Percentiles rank a stretch among this genome's conserved stretches.
phyloP scores from a whole-genome alignment of 1,284 basidiomycete genomes.

The Athelia sp. region DNA sequence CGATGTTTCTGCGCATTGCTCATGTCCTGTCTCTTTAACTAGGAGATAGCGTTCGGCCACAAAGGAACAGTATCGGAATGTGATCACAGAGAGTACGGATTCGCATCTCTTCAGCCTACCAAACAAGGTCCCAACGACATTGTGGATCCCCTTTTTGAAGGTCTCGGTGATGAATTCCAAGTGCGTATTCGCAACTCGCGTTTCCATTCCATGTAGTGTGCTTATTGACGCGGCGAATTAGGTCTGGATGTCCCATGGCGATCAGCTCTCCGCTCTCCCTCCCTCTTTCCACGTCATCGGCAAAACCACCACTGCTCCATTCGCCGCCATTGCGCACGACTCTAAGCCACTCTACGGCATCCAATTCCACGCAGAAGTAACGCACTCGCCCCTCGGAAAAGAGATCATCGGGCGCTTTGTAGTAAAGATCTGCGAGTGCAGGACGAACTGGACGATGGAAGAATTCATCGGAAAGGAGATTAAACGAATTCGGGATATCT shows the following conservation, averaged over 20 bases:
- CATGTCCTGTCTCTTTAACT: conserved; percentile 1
- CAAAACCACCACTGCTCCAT: conserved; percentile 85
- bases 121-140: conserved; percentile 45
- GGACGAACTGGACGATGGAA: conserved; percentile 94
- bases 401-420: conserved; percentile 91
- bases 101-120: conserved; percentile 76
- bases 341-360: conserved; percentile 92
- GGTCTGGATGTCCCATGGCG: conserved; percentile 99
- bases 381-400: conserved; percentile 88
- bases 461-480: conserved; percentile 99
- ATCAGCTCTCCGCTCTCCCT: conserved; percentile 85
- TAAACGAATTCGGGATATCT: conserved; percentile 89
- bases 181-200: conserved; percentile 34
- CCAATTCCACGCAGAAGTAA: conserved; percentile 99
- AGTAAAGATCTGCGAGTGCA: conserved; percentile 80
- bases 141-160: conserved; percentile 82
- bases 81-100: conserved; percentile 94
- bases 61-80: conserved; percentile 87
- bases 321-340: conserved; percentile 90
- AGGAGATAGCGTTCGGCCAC: conserved; percentile 93
- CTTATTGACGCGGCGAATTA: conserved; percentile 24
- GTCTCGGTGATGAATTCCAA: conserved; percentile 79
- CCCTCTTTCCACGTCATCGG: conserved; percentile 87
- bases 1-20: not conserved
- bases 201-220: conserved; percentile 1